phyloP scores from a whole-genome alignment of 306 rosid species.

The Cyclanthera cordifolia region DNA sequence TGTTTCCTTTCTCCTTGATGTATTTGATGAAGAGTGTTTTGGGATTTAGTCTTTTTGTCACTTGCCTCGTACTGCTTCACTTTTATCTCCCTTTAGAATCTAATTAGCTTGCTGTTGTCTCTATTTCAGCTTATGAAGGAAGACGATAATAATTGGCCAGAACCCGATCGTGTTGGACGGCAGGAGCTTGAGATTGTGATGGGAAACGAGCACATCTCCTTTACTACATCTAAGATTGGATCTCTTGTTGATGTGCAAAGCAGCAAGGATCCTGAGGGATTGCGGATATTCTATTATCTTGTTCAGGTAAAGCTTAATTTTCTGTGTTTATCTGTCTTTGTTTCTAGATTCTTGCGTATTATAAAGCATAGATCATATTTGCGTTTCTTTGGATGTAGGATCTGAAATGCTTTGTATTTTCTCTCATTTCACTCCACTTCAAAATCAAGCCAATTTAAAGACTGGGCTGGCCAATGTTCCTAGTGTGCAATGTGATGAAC shows the following conservation, averaged over 20 bases:
- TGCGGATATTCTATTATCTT: constrained; percentile 71
- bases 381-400: constrained; percentile 45
- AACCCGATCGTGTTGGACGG: constrained; percentile 86
- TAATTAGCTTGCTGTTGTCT: neutral
- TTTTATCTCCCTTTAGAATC: neutral
- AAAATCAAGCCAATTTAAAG: constrained; percentile 87
- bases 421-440: constrained; percentile 89
- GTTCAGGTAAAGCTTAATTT: too few relatives aligned
- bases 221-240: constrained; percentile 92
- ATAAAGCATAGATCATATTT: neutral
- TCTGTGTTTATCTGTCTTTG: neutral
- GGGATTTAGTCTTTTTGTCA: neutral
- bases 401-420: constrained; percentile 90
- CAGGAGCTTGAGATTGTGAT: constrained; percentile 97
- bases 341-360: neutral
- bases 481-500: neutral
- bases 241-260: constrained; percentile 94
- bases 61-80: neutral
- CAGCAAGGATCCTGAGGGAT: constrained; percentile 99
- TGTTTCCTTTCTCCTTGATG: neutral
- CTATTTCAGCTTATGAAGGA: constrained; percentile 71
- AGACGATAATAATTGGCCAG: constrained; percentile 97
- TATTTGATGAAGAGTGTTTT: neutral
- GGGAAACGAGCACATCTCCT: constrained; percentile 96
- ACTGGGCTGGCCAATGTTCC: constrained; percentile 2